Conservation (phyloP, 805 yeast genomes). For the Ascoidea asiatica region DNA sequence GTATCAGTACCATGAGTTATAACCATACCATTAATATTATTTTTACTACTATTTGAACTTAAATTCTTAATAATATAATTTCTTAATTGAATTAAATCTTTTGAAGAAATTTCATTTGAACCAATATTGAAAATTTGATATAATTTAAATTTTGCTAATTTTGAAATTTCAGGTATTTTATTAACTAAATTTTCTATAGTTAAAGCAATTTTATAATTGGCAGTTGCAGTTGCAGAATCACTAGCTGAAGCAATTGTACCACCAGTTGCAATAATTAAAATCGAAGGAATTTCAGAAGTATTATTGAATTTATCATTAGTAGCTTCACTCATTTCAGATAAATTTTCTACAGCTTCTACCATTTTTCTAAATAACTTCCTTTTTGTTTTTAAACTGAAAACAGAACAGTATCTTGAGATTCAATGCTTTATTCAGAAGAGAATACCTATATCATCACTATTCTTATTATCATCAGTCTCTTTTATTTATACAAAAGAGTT, state of each 20-base stretch:
- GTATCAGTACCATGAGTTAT: conserved; percentile 37
- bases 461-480: too few species aligned
- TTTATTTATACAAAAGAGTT: too few species aligned
- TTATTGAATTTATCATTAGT: too few species aligned
- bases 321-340: too few species aligned
- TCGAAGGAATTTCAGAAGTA: conserved; percentile 4
- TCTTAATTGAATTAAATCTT: conserved; percentile 6
- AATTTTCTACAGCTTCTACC: too few species aligned
- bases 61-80: conserved; percentile 6
- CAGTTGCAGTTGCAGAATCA: conserved; percentile 7
- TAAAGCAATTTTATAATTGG: conserved; percentile 9
- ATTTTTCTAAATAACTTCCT: too few species aligned
- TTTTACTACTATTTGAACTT: background rate
- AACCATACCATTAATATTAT: conserved; percentile 29
- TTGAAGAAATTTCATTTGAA: conserved; percentile 9
- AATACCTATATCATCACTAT: too few species aligned
- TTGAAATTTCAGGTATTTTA: conserved; percentile 8
- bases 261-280: conserved; percentile 11
- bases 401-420: too few species aligned
- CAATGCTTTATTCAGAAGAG: too few species aligned
- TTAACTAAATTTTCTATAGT: conserved; percentile 8
- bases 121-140: conserved; percentile 10
- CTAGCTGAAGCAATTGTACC: conserved; percentile 11
- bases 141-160: conserved; percentile 6
- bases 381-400: too few species aligned